These are phyloP conservation scores for Primulina huaijiensis DNA, from an alignment of 257 asterid species.

Conservation along the genomic window DNA sequence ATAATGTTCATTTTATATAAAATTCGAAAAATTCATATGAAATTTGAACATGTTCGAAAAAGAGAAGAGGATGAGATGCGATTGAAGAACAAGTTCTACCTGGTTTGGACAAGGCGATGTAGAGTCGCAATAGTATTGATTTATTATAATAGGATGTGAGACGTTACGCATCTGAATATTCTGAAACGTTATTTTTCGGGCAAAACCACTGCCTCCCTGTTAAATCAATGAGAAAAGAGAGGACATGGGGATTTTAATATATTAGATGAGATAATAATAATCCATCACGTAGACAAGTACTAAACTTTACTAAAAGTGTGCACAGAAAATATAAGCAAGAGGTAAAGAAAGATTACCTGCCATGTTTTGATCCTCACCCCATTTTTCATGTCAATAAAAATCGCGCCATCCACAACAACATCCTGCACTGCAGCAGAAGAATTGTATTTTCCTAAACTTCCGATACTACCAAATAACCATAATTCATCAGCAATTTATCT, in stretches of 20 bases:
- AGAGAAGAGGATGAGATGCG: not conserved
- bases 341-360: slow-evolving; percentile 55
- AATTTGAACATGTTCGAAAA: too few species aligned
- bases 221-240: not conserved
- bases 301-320: not conserved
- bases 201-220: slow-evolving; percentile 91
- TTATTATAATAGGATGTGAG: slow-evolving; percentile 76
- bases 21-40: not conserved
- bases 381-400: slow-evolving; percentile 46
- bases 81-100: slow-evolving; percentile 37
- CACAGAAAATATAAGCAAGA: not conserved
- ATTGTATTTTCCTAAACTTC: slow-evolving; percentile 72
- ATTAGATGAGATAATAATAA: slow-evolving; percentile 3
- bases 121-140: slow-evolving; percentile 86
- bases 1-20: not conserved
- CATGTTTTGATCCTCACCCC: slow-evolving; percentile 91
- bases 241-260: not conserved
- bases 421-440: slow-evolving; percentile 52
- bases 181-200: slow-evolving; percentile 51
- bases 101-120: slow-evolving; percentile 55
- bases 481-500: not conserved
- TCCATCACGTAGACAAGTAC: not conserved
- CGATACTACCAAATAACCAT: slow-evolving; percentile 52
- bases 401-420: slow-evolving; percentile 51
- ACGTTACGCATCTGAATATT: slow-evolving; percentile 73